Evolutionary conservation across 257 asterid genomes (phyloP).

Genomic region (Cruciata laevipes): DNA sequence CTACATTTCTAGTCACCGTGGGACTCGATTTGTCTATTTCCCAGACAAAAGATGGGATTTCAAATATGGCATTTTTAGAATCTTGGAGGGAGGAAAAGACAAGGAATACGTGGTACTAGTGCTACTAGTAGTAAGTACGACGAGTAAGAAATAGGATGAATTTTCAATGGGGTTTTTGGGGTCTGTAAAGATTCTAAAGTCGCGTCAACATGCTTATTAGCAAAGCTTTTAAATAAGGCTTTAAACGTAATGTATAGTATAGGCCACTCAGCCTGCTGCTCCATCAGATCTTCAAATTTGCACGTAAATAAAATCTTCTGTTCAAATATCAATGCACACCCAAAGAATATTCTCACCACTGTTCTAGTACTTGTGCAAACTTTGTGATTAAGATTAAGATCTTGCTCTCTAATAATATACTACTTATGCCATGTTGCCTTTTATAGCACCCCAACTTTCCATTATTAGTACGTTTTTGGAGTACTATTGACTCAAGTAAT

Average conservation of each 20-base stretch:
- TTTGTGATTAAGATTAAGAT: slow-evolving; percentile 3
- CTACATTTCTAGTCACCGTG: not conserved
- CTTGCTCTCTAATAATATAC: not conserved
- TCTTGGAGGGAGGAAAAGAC: not conserved
- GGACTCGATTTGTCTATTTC: not conserved
- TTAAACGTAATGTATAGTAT: not conserved
- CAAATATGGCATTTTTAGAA: not conserved
- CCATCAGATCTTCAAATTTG: not conserved
- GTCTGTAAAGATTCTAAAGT: slow-evolving; percentile 3
- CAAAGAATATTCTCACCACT: not conserved
- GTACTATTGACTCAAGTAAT: no score
- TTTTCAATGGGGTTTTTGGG: not conserved
- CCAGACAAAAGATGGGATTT: not conserved
- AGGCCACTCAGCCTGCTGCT: not conserved
- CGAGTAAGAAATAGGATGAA: not conserved
- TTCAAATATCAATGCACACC: not conserved
- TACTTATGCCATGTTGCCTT: not conserved
- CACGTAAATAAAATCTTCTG: not conserved
- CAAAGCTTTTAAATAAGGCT: not conserved
- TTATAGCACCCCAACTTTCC: not conserved
- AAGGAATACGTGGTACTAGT: not conserved
- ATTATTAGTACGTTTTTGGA: no score
- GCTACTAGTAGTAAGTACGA: not conserved
- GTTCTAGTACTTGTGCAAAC: not conserved
- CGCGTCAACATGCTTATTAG: slow-evolving; percentile 12